Base-by-base conservation (phyloP, 2,329 filamentous ascomycete species). In the Neonectria hederae region DNA sequence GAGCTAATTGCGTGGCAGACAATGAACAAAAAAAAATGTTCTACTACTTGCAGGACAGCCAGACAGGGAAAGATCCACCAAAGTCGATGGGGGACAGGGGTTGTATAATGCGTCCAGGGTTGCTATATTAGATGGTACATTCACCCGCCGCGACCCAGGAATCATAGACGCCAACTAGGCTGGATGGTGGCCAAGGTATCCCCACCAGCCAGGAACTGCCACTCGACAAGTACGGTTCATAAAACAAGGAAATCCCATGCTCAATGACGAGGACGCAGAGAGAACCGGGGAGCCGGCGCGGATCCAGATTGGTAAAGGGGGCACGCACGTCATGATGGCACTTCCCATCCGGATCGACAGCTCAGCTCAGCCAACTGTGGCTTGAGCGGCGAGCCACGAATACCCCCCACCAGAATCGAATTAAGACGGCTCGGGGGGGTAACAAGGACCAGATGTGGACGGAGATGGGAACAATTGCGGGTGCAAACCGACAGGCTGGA, bases 51-150 rank as follows among this genome's bases (percentile, higher is more conserved):
- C 56, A 69, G 67, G 54, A 67, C 62, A 65, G 51, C 53, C 54
- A 35, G 60, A 51, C 60, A 58, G 60, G 66, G 65, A 73, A 65
- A 67, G 62, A 54, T 64, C 68, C 64, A 63, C 67, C 57, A 58
- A 46, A 58, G 62, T 69, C 59, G 62, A 63, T 61, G 65, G 70
- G 69, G 63, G 69, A 67, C 70, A 65, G 63, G 71, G 69, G 73
- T 74, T 64, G 62, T 74, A 72, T 75, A 76, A 69, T 67, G 72
- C 65, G 69, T 69, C 67, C 72, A 72, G 69, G 75, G 74, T 73
- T 67, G 67, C 65, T 73, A 75, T 76, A 76, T 66, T 66, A 71
- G 72, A 73, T 69, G 68, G 69, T 59, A 63, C 63, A 63, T 42
- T n/a, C 38, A 11, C n/a, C 38, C 38, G 38, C 38, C 38, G 38